These are phyloP conservation scores for Beauveria pseudobassiana DNA, from an alignment of 2,329 filamentous ascomycete species.

Conservation along the genomic window DNA sequence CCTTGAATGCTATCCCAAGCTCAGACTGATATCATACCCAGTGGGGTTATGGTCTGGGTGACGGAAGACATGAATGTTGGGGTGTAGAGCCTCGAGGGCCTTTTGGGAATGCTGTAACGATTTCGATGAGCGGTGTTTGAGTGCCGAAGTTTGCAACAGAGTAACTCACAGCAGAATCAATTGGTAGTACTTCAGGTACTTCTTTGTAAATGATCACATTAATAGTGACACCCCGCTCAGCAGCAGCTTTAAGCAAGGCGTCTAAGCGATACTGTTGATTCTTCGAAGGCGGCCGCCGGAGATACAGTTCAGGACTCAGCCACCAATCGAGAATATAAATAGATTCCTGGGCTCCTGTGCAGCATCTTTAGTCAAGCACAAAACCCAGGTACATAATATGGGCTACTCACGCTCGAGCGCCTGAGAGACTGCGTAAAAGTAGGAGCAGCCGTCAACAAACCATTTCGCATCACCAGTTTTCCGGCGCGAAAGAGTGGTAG, in stretches of 20 bases:
- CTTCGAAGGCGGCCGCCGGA: slow-evolving; percentile 71
- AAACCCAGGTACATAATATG: not conserved
- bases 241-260: slow-evolving; percentile 72
- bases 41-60: slow-evolving; percentile 84
- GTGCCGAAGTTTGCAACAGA: not conserved
- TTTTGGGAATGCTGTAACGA: slow-evolving; percentile 65
- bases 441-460: slow-evolving; percentile 78
- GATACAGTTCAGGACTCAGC: slow-evolving; percentile 81
- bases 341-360: slow-evolving; percentile 57
- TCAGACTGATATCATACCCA: slow-evolving; percentile 58
- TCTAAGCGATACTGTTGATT: slow-evolving; percentile 82
- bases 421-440: slow-evolving; percentile 77
- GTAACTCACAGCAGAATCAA: slow-evolving; percentile 38
- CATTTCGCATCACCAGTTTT: slow-evolving; percentile 71
- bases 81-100: slow-evolving; percentile 65
- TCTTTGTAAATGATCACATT: slow-evolving; percentile 92
- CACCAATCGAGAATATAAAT: slow-evolving; percentile 90
- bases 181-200: slow-evolving; percentile 69
- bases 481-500: slow-evolving; percentile 64
- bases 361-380: not conserved
- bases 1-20: slow-evolving; percentile 54
- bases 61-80: slow-evolving; percentile 81
- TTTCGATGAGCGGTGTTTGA: slow-evolving; percentile 18
- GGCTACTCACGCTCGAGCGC: slow-evolving; percentile 56
- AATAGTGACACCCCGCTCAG: slow-evolving; percentile 75